Base-by-base conservation (phyloP, 2,329 filamentous ascomycete genomes). In the Colletotrichum sp. region DNA sequence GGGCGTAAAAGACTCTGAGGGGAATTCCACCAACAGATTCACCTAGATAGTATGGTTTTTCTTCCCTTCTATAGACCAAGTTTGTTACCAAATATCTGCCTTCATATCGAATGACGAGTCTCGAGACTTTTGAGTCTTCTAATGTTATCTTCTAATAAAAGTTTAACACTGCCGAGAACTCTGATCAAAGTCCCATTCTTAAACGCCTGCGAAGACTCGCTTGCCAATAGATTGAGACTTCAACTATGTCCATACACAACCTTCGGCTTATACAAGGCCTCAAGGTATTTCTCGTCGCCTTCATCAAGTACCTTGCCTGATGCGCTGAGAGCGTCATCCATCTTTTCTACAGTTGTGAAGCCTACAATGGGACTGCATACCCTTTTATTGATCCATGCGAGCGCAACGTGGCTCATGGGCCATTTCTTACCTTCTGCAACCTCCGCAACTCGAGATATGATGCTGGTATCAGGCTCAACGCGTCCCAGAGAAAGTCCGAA, bases 351-450 rank as follows among this genome's bases (percentile, higher is more conserved):
- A 69, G 86, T 92, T 75, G 86, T 89, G 78, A 94, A 85, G 0
- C 93, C 92, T 63, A 93, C 85, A 71, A 94, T 93, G 1, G 91
- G 92, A 78, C 87, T 90, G 32, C 87, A 83, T 8, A 89, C 88
- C 57, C 88, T 85, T 77, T 88, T 86, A 75, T 90, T 83, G 70
- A 89, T 87, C 93, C 93, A 94, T 4, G 91, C 92, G 72, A 92
- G 87, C 2, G 91, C 89, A 28, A 94, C 89, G 70, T 93, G 89
- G 57, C 90, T 90, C 89, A 94, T 94, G 78, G 87, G 90, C 80
- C 90, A 88, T 1, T 85, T 88, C 77, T 88, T 88, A 83, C 91
- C 90, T 75, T 87, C 84, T 0, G 92, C 90, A 13, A 93, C 78
- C 80, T 93, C 89, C 82, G 92, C 87, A 3, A 85, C 79, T 12